Percentiles rank a stretch among this genome's conserved stretches.
Evolutionary conservation across 495 filamentous ascomycete genomes (phyloP).

Genomic region (Neurospora cerealis): DNA sequence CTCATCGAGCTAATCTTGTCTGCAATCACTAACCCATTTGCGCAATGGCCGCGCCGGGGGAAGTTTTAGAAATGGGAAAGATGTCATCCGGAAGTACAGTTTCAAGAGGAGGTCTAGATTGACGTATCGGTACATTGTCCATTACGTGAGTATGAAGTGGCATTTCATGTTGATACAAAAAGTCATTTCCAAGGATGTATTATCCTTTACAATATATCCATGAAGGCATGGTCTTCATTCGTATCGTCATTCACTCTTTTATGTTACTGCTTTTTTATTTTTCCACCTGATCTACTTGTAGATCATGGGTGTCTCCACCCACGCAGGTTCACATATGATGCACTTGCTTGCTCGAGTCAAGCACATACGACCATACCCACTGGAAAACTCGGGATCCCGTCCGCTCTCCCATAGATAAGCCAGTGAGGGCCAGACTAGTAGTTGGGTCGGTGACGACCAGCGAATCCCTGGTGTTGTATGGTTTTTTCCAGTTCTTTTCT

Average conservation of each 20-base stretch:
- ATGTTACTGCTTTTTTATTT: background rate
- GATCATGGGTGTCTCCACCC: background rate
- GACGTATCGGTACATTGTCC: background rate
- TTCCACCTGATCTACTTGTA: background rate
- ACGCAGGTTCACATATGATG: background rate
- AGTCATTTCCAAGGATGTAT: background rate
- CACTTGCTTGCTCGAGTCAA: fast-evolving
- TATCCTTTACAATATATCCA: background rate
- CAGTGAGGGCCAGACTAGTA: slow-evolving; percentile 16
- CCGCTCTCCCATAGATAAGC: too few species aligned
- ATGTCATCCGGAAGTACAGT: background rate
- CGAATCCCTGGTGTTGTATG: slow-evolving; percentile 27
- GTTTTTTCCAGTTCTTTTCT: slow-evolving; percentile 7
- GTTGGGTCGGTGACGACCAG: slow-evolving; percentile 24
- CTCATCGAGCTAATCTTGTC: background rate
- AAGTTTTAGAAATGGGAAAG: background rate
- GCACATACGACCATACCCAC: background rate
- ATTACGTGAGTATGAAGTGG: background rate
- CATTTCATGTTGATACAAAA: background rate
- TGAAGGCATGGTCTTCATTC: background rate
- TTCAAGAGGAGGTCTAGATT: background rate
- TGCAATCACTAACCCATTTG: background rate
- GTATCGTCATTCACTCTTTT: background rate
- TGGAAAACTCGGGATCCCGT: background rate
- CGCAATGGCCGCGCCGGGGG: background rate